Percentiles rank a stretch among this genome's conserved stretches.
Evolutionary conservation across 768 basidiomycete species (phyloP).

Genomic region (Calocybe gangraenosa): DNA sequence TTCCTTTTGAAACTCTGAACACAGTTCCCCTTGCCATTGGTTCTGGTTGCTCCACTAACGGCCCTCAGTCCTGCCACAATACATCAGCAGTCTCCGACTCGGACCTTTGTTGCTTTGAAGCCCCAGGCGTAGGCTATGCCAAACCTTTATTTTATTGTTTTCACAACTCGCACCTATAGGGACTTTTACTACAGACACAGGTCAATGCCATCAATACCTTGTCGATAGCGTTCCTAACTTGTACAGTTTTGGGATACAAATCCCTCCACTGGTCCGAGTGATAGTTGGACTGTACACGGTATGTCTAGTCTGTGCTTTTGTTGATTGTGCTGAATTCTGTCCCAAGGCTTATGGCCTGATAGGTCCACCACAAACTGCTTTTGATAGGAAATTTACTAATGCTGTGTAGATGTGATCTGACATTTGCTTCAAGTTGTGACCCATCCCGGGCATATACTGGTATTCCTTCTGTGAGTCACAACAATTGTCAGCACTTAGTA

Average conservation of each 20-base stretch:
- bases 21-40: slow-evolving; percentile 21
- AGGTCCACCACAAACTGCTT: slow-evolving; percentile 3
- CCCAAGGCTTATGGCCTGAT: slow-evolving; percentile 12
- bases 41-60: slow-evolving; percentile 52
- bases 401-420: slow-evolving; percentile 46
- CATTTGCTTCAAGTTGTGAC: slow-evolving; percentile 32
- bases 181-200: slow-evolving; percentile 51
- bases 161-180: slow-evolving; percentile 34
- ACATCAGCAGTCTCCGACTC: slow-evolving; percentile 37
- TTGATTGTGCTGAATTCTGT: slow-evolving; percentile 16
- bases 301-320: slow-evolving; percentile 14
- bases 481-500: slow-evolving; percentile 1
- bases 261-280: slow-evolving; percentile 54
- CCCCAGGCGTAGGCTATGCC: slow-evolving; percentile 49
- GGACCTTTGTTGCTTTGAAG: slow-evolving; percentile 61
- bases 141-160: not conserved
- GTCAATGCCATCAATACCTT: slow-evolving; percentile 12
- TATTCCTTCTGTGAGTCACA: slow-evolving; percentile 23
- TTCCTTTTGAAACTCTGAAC: slow-evolving; percentile 4
- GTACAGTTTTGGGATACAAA: slow-evolving; percentile 69
- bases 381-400: not conserved
- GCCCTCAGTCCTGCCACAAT: slow-evolving; percentile 52
- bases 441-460: slow-evolving; percentile 31
- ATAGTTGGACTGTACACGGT: slow-evolving; percentile 79
- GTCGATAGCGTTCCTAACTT: not conserved